Base-by-base conservation (phyloP, 495 filamentous ascomycete genomes). In the Aspergillus biplanus region DNA sequence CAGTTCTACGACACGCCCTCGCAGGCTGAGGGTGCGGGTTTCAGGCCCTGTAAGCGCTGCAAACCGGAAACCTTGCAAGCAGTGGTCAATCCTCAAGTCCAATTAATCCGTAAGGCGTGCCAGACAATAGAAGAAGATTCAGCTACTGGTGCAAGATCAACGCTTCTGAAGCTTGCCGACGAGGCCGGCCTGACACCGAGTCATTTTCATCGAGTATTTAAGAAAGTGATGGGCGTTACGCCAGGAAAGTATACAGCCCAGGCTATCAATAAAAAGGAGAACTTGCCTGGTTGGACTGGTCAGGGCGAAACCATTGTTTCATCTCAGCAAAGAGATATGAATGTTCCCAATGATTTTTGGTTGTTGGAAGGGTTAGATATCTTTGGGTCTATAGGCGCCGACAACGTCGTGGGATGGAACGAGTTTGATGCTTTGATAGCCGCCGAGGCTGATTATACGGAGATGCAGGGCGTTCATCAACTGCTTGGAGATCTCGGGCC, bases 41-140 rank as follows among this genome's bases (percentile, higher is more conserved):
- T 83, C 63, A 75, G 86, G 46, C 67, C 86, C 13, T 90, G 88
- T 75, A 89, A 89, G 76, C 78, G 88, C 65, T 90, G 87, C 71
- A 79, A 80, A 37, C 87, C 87, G 8, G 74, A 85, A 39, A 65
- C 68, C 34, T 71, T 68, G 33, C 65, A 62, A 56, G 73, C 72
- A 44, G 70, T 68, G 46, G 71, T 75, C 49, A 78, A 84, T 61
- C 75, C 78, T 7, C 78, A 81, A 58, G 72, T 73, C 0, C 69
- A 67, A 4, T 73, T 83, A 15, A 77, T 86, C 7, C 65, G 77
- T 52, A 80, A 73, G 65, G 80, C 82, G 8, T 83, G 84, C 59
- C 67, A 68, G 46, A 65, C 66, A 48, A 72, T 80, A 32, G 59
- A 63, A 18, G 56, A 66, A 13, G 65, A 66, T 18, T 54, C 78